Evolutionary conservation across 306 rosid genomes (phyloP), one percentile per base, ranked within the genome.

Genomic region (Pyrus pyrifolia): DNA sequence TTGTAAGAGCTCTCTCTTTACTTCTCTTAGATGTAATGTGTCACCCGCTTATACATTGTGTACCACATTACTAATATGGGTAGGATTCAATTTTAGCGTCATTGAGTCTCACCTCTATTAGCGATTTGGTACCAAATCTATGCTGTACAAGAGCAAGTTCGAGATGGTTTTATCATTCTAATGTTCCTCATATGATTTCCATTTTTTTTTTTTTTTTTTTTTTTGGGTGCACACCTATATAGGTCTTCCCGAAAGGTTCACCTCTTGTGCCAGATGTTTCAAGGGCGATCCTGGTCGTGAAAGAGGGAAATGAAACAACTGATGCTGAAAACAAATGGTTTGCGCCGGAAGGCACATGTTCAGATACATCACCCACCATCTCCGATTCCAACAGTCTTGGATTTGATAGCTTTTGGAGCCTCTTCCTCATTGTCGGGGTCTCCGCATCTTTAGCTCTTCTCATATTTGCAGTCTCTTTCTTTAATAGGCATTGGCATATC

Each of bases 341-440:
- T 3, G 69, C 55, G 22, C 10, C 62, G 19, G 18, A 78, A 45
- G 35, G 5, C 10, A 77, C 7, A 38, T 86, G 88, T 68, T 60
- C 42, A 71, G 81, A 74, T 18, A 78, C 88, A 49, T 71, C 59
- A 22, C 55, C 81, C 66, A 73, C 44, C 57, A 15, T 76, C 60
- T 84, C 90, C 35, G 72, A 68, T 68, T 85, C 93, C 7, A 69
- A 21, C 22, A 85, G 78, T 76, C 89, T 91, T 6, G 81, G 88
- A 60, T 80, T 91, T 22, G 81, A 84, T 2, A 89, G 92, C 83
- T 87, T 89, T 42, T 88, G 91, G 90, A 93, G 97, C 4, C 80
- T 90, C 18, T 90, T 88, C 72, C 83, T 92, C 27, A 63, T 92
- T 12, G 85, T 79, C 22, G 87, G 90, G 6, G 70, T 63, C 71